A percentile compares a stretch with the other conserved stretches of the same genome.
phyloP scores from a whole-genome alignment of 1,284 basidiomycete genomes.

The Microbotryum lychnidis-dioicae region DNA sequence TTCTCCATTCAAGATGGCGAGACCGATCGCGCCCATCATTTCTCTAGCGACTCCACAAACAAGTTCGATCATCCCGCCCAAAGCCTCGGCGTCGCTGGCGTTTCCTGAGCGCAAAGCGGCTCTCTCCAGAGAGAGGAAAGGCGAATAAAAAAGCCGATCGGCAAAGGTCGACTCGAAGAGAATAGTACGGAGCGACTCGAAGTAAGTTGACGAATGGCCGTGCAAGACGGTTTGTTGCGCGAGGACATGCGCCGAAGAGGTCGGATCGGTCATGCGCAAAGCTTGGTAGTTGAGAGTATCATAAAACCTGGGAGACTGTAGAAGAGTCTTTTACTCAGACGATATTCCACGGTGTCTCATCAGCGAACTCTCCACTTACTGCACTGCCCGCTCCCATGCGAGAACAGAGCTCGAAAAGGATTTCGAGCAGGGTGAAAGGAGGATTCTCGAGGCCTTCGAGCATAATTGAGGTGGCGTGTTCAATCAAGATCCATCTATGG shows the following conservation, averaged over 20 bases:
- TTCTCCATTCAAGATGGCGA: background rate
- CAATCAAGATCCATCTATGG: background rate
- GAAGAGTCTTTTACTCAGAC: background rate
- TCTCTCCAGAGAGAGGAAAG: background rate
- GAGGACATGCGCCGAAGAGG: background rate
- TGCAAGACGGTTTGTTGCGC: background rate
- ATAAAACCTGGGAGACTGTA: conserved; percentile 3
- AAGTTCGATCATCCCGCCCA: background rate
- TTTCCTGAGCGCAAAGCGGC: no score
- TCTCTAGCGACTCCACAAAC: background rate
- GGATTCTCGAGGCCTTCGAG: background rate
- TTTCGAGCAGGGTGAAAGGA: background rate
- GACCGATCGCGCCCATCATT: background rate
- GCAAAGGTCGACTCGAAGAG: conserved; percentile 4
- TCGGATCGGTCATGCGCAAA: background rate
- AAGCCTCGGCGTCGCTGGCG: background rate
- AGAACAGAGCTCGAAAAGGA: conserved; percentile 2
- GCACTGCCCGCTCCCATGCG: background rate
- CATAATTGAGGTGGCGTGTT: conserved; percentile 1
- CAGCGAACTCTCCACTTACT: background rate
- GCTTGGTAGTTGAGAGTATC: background rate
- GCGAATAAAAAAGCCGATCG: conserved; percentile 5
- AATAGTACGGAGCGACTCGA: background rate
- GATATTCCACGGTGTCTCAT: background rate
- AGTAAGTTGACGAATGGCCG: background rate